Evolutionary conservation across 2,329 filamentous ascomycete genomes (phyloP), one percentile per base, ranked within the genome.

Genomic region (Fusarium bulbicola): DNA sequence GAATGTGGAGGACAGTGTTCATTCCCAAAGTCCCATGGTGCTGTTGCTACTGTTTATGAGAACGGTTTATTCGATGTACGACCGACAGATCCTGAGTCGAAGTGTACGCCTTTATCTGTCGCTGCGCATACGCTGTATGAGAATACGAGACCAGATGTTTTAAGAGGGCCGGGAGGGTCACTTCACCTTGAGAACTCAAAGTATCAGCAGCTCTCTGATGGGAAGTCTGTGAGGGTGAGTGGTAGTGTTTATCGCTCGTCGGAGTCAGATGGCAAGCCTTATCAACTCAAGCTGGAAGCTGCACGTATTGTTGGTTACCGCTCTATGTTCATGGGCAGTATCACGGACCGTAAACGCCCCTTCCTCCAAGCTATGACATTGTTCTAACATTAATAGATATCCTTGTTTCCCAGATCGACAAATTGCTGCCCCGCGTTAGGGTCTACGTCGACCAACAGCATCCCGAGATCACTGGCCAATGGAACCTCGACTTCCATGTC

Each of bases 61-160:
- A 76, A 83, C 21, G 84, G 85, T 0, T 18, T 73, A 0, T 89
- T 89, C 60, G 86, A 88, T 47, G 79, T 89, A 7, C 73, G 76
- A 5, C 86, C 87, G 0, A 73, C 84, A 0, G 78, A 81, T 10
- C 80, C 83, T 0, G 68, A 70, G 0, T 80, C 83, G 0, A 78
- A 78, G 4, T 89, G 87, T 66, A 88, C 85, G 0, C 82, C 85
- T 0, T 61, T 85, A 0, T 85, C 84, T 1, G 86, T 89, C 1
- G 86, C 86, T 2, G 85, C 87, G 0, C 87, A 89, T 68, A 85
- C 86, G 0, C 75, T 89, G 15, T 89, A 89, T 58, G 87, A 89
- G 78, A 89, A 89, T 66, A 81, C 83, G 0, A 76, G 87, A 21
- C 87, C 88, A 0, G 87, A 89, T 74, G 72, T 85, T 3, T 73